These are phyloP conservation scores for Backusella circina DNA, from an alignment of 192 early-diverging fungal species.

Conservation along the genomic window DNA sequence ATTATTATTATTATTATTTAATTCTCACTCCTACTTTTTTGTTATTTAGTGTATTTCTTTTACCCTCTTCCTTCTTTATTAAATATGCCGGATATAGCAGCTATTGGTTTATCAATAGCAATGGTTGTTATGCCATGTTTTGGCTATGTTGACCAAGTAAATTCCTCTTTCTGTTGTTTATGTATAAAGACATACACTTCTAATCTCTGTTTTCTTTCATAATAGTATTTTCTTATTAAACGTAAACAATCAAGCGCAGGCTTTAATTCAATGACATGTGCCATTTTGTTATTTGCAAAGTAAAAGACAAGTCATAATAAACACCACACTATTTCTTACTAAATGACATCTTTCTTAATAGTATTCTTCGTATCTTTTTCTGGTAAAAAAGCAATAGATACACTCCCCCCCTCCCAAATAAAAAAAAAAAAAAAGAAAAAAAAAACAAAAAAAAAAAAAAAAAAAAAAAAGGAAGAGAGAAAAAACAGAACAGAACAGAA, in stretches of 20 bases:
- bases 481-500: too few species aligned
- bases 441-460: not conserved
- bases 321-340: not conserved
- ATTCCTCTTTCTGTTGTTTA: not conserved
- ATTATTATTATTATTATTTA: not conserved
- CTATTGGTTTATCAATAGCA: constrained; percentile 29
- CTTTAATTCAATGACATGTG: constrained; percentile 52
- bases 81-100: not conserved
- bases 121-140: constrained; percentile 56
- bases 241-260: constrained; percentile 48
- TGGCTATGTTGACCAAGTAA: constrained; percentile 53
- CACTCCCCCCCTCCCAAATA: too few species aligned
- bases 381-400: constrained; percentile 26
- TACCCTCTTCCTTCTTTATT: not conserved
- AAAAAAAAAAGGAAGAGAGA: too few species aligned
- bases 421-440: not conserved
- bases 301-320: constrained; percentile 8
- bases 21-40: not conserved
- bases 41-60: not conserved
- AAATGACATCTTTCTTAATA: not conserved
- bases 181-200: not conserved
- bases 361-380: constrained; percentile 44
- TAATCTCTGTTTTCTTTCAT: not conserved
- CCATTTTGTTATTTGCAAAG: constrained; percentile 52
- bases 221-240: constrained; percentile 45